Base-by-base conservation (phyloP, 2,329 filamentous ascomycete species). In the Lachnellula subtilissima region DNA sequence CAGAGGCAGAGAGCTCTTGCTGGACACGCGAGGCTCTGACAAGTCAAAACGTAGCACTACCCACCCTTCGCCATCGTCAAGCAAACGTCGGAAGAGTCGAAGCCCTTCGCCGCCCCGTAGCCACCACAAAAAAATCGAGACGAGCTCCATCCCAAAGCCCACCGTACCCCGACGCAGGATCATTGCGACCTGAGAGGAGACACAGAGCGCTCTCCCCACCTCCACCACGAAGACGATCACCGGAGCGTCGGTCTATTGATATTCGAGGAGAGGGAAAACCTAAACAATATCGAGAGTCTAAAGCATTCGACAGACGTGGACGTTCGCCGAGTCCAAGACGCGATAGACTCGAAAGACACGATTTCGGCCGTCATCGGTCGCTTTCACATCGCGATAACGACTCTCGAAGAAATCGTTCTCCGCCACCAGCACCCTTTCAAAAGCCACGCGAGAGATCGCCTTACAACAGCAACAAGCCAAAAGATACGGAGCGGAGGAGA, bases 21-120 rank as follows among this genome's bases (percentile, higher is more conserved):
- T 71, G 37, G 69, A 71, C 56, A 64, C 67, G 52, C 67, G 67
- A 67, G 66, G 67, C 56, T 65, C 69, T 23, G 67, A 67, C 48
- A 68, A 62, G 57, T 57, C 60, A 56, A 71, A 64, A 62, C 63
- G 65, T 46, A 64, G 57, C 54, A 64, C 51, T 36, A 59, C 57
- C 11, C 60, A 65, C 45, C 65, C 66, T 28, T 70, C 67, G 19
- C 67, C 67, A 57, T 67, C 67, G 54, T 65, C 65, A 53, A 60
- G 52, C 37, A 71, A 70, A 62, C 67, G 69, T 50, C 65, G 69
- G 40, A 70, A 68, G 60, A 68, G 59, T 58, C 64, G 68, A 52
- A 70, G 68, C 46, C 65, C 66, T 42, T 71, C 69, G 19, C 65
- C 64, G 36, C 48, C 57, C 50, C 67, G 68, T 50, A 66, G 62